Evolutionary conservation across 176 grass and related monocot genomes (phyloP).

Genomic region (Bromus sterilis): DNA sequence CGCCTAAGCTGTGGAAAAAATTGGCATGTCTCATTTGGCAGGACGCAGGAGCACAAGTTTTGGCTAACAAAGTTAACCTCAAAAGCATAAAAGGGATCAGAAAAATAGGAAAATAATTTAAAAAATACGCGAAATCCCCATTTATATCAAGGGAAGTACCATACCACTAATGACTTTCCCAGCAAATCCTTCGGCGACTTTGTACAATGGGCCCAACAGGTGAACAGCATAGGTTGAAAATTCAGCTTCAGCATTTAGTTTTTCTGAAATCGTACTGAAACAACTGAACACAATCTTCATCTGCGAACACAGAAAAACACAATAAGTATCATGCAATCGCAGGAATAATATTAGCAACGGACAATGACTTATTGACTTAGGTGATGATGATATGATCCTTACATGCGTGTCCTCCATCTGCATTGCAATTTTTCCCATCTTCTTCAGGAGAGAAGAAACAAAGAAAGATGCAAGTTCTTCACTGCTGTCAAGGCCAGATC

Average conservation of each 20-base stretch:
- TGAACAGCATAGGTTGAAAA: slow-evolving; percentile 59
- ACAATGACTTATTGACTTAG: not conserved
- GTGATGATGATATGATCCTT: slow-evolving; percentile 11
- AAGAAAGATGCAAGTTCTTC: slow-evolving; percentile 60
- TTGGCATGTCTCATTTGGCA: not conserved
- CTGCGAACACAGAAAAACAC: slow-evolving; percentile 27
- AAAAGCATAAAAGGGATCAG: not conserved
- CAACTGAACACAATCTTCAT: slow-evolving; percentile 75
- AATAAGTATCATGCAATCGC: not conserved
- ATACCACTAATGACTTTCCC: slow-evolving; percentile 84
- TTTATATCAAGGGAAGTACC: slow-evolving; percentile 17
- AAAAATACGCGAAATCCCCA: not conserved
- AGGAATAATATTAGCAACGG: not conserved
- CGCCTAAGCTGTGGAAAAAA: not conserved
- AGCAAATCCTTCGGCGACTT: slow-evolving; percentile 94
- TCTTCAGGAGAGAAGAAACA: slow-evolving; percentile 68
- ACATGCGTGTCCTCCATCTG: slow-evolving; percentile 80
- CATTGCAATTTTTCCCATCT: slow-evolving; percentile 89
- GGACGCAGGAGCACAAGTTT: not conserved
- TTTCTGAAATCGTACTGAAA: slow-evolving; percentile 57
- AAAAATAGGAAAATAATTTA: not conserved
- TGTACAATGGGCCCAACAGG: slow-evolving; percentile 72
- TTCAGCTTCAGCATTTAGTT: slow-evolving; percentile 42
- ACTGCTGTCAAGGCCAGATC: slow-evolving; percentile 23
- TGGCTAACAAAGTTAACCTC: not conserved